phyloP scores from a whole-genome alignment of 176 grass and related monocot species.

The Oryza rufipogon region DNA sequence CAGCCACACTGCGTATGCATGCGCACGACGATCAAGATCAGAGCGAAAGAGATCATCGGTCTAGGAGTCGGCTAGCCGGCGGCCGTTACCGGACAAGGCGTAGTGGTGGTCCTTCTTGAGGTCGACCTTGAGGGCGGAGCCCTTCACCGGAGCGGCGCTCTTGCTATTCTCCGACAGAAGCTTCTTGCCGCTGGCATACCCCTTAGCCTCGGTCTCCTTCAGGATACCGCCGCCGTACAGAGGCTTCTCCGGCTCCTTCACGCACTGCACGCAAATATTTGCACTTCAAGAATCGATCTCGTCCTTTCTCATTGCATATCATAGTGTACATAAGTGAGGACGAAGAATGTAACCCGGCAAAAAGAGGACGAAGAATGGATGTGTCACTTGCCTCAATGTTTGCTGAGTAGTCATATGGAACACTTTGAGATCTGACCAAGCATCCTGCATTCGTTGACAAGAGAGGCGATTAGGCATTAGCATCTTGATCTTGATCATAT shows the following conservation, averaged over 20 bases:
- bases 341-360: neutral
- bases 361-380: neutral
- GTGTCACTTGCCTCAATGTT: conserved; percentile 48
- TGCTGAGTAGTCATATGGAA: conserved; percentile 72
- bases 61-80: neutral
- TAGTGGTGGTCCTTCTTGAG: conserved; percentile 57
- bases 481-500: conserved; percentile 12
- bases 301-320: neutral
- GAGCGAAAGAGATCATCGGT: neutral
- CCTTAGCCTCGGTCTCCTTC: conserved; percentile 16
- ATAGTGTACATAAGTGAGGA: neutral
- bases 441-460: conserved; percentile 17
- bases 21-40: neutral
- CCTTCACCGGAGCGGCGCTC: conserved; percentile 38
- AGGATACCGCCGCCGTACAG: conserved; percentile 75
- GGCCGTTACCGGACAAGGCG: conserved; percentile 53
- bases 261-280: conserved; percentile 41
- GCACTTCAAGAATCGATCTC: neutral
- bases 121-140: conserved; percentile 57
- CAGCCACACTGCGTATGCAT: conserved; percentile 64
- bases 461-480: conserved; percentile 14
- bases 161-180: conserved; percentile 26
- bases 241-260: conserved; percentile 51
- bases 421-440: conserved; percentile 40
- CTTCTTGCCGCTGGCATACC: conserved; percentile 35